phyloP scores from a whole-genome alignment of 2,329 filamentous ascomycete species.

The Aspergillus proliferans region DNA sequence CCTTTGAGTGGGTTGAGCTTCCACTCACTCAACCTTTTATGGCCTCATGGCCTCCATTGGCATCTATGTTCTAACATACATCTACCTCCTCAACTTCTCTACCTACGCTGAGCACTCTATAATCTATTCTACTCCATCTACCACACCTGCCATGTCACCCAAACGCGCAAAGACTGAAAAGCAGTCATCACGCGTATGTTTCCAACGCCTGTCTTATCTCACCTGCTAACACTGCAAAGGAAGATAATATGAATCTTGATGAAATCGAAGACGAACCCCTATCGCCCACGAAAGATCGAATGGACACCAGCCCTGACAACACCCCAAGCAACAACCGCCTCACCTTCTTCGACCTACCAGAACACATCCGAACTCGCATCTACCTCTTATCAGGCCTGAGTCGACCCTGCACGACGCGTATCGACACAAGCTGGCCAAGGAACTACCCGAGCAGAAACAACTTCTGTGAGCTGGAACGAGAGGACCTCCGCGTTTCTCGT shows the following conservation, averaged over 20 bases:
- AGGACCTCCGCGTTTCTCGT: constrained; percentile 1
- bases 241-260: too few species aligned
- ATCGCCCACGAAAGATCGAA: neutral
- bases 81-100: too few species aligned
- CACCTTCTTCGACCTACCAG: constrained; percentile 16
- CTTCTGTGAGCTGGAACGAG: constrained; percentile 1
- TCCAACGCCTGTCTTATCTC: neutral
- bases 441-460: constrained; percentile 6
- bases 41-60: too few species aligned
- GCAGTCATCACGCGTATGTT: neutral
- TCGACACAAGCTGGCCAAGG: neutral
- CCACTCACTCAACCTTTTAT: too few species aligned
- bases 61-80: too few species aligned
- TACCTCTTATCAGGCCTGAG: constrained; percentile 16
- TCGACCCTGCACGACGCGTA: constrained; percentile 15
- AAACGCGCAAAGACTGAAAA: too few species aligned
- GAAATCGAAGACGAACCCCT: too few species aligned
- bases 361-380: constrained; percentile 13
- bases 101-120: neutral
- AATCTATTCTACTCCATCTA: neutral
- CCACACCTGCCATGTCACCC: too few species aligned
- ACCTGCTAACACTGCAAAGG: too few species aligned
- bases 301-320: neutral
- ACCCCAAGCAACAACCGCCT: neutral
- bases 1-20: too few species aligned